Percentiles rank a stretch among this genome's conserved stretches.
Evolutionary conservation across 192 early-diverging fungal species (phyloP).

Genomic region (Coemansia sp.): DNA sequence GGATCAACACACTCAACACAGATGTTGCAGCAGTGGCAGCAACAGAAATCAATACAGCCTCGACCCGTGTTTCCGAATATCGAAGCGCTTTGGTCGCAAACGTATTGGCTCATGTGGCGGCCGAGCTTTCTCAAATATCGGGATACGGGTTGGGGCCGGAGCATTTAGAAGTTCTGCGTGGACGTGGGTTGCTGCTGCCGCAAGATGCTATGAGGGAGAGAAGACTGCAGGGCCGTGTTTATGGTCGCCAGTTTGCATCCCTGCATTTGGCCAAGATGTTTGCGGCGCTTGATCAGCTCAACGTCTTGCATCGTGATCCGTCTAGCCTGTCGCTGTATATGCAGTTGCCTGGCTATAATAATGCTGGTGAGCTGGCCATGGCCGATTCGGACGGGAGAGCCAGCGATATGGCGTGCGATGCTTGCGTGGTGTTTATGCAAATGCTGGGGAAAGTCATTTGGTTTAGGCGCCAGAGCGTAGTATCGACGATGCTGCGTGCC

Average conservation of each 20-base stretch:
- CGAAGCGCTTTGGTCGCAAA: slow-evolving; percentile 6
- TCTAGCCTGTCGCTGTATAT: too few relatives aligned
- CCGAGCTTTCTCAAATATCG: not conserved
- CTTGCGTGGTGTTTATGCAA: slow-evolving; percentile 1
- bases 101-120: not conserved
- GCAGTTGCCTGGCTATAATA: too few relatives aligned
- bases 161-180: not conserved
- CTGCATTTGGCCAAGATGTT: too few relatives aligned
- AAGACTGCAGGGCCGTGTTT: too few relatives aligned
- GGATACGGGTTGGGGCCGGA: too few relatives aligned
- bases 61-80: not conserved
- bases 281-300: too few relatives aligned
- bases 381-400: not conserved
- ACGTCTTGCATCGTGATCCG: too few relatives aligned
- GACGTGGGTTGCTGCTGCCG: not conserved
- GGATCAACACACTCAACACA: not conserved
- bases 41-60: too few relatives aligned
- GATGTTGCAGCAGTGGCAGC: too few relatives aligned
- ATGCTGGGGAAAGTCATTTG: not conserved
- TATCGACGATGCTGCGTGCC: not conserved
- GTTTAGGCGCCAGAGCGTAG: not conserved
- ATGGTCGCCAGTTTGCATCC: too few relatives aligned
- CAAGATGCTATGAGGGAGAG: too few relatives aligned
- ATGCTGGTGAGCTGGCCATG: not conserved
- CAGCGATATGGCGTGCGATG: slow-evolving; percentile 4